Base-by-base conservation (phyloP, 2,329 filamentous ascomycete genomes). In the Fusarium chuoi region DNA sequence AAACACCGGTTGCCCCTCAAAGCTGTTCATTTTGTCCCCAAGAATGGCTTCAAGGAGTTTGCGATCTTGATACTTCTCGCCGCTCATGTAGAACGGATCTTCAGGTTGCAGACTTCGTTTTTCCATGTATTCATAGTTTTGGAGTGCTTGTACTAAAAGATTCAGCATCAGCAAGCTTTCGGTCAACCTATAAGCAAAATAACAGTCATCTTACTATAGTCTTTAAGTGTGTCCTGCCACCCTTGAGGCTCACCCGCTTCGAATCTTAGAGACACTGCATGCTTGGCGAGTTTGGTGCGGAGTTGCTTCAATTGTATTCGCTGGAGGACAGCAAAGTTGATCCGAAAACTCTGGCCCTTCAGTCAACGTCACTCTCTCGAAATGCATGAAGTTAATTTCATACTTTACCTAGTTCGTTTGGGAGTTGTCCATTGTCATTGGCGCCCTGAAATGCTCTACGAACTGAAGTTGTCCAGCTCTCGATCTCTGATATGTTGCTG, bases 91-190 rank as follows among this genome's bases (percentile, higher is more conserved):
- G n/a, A 62, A 62, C 0, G 60, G 60, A 7, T 62, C 52, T 3
- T 62, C 52, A 14, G 52, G 12, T 3, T 18, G 22, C 1, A 58
- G 7, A 14, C 52, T 59, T 38, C 24, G 20, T 2, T 22, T 46
- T 22, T 59, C 38, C 52, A 62, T 62, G 5, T 62, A 59, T 7
- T 62, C 52, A 26, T 62, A 62, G 4, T 62, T 28, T 26, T 46
- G n/a, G 3, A 59, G 52, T 5, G 60, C 52, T 33, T 62, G 39
- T 6, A 46, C 60, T 59, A 1, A n/a, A 10, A 6, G 6, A 7
- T 22, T 7, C 14, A 9, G 13, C 17, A 45, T 58, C 11, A 58
- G n/a, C 10, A 45, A 6, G 1, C 1, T 18, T 28, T 22, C 8
- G 5, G 8, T 44, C 38, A 15, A 12, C 20, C 11, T 20, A 7